Percentiles rank a stretch among this genome's conserved stretches.
Conservation (phyloP, 176 grass and related monocot genomes). For the Leersia perrieri region DNA sequence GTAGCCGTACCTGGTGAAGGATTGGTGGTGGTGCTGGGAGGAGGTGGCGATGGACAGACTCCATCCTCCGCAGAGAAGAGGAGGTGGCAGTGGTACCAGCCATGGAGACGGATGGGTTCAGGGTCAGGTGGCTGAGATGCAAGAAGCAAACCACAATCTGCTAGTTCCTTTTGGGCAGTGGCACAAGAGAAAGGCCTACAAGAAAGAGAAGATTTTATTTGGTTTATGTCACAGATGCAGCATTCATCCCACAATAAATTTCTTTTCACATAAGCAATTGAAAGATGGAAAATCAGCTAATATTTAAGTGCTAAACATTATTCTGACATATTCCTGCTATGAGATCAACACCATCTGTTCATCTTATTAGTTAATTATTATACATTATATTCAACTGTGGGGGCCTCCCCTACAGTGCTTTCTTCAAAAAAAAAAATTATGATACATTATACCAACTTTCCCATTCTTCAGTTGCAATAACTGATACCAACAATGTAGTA, state of each 20-base stretch:
- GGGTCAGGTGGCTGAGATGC: neutral
- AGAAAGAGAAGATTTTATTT: neutral
- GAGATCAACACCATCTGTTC: neutral
- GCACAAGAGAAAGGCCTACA: neutral
- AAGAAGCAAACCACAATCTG: neutral
- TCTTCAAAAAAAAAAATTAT: no score
- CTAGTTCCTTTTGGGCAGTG: neutral
- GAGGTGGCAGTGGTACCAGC: constrained; percentile 11
- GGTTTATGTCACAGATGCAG: neutral
- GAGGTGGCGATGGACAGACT: constrained; percentile 53
- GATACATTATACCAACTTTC: neutral
- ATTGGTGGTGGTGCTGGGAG: neutral
- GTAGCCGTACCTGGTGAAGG: constrained; percentile 25
- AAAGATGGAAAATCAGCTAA: neutral
- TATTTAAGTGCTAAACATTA: neutral
- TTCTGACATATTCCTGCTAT: neutral
- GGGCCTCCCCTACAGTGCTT: no score
- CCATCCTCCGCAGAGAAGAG: constrained; percentile 36
- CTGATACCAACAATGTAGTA: neutral
- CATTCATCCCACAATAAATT: neutral
- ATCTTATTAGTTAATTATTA: neutral
- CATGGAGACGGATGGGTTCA: neutral
- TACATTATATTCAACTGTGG: no score
- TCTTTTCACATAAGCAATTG: neutral
- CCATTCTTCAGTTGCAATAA: neutral